These are phyloP conservation scores for Linum usitatissimum DNA, from an alignment of 345 rosid genomes.

Conservation along the genomic window DNA sequence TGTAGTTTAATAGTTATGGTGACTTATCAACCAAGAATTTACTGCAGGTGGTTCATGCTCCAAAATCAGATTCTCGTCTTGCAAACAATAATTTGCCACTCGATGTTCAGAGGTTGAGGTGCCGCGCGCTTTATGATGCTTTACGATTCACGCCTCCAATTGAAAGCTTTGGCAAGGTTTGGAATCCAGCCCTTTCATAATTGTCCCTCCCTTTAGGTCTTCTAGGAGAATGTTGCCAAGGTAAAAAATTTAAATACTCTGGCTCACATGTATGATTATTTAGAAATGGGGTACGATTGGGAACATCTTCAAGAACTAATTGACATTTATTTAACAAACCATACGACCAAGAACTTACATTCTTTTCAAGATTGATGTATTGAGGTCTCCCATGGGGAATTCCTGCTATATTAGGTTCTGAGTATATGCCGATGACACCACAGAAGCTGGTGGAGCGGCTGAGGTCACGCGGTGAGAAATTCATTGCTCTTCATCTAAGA, in stretches of 20 bases:
- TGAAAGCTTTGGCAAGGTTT: conserved; percentile 77
- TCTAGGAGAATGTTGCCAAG: neutral
- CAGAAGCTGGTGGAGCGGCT: conserved; percentile 97
- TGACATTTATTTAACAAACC: conserved; percentile 7
- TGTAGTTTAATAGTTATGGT: conserved; percentile 5
- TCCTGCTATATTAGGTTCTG: conserved; percentile 86
- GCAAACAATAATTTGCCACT: conserved; percentile 82
- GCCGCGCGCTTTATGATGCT: conserved; percentile 70
- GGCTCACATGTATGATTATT: neutral
- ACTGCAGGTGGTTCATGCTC: conserved; percentile 75
- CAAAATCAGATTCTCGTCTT: conserved; percentile 90
- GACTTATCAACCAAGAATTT: conserved; percentile 3
- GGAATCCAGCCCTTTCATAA: conserved; percentile 11
- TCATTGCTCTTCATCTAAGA: conserved; percentile 85
- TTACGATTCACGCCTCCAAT: conserved; percentile 70
- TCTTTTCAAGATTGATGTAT: conserved; percentile 39
- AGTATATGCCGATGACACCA: conserved; percentile 80
- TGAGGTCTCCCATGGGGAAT: conserved; percentile 85
- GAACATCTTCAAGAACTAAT: conserved; percentile 3
- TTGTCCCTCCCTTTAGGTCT: neutral
- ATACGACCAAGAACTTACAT: conserved; percentile 12
- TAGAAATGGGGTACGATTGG: conserved; percentile 1
- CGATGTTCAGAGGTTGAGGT: conserved; percentile 79
- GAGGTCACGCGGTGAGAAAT: conserved; percentile 58
- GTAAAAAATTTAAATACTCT: neutral